Percentiles rank a stretch among this genome's conserved stretches.
Conservation (phyloP, 495 filamentous ascomycete species). For the Chaetomidium leptoderma region DNA sequence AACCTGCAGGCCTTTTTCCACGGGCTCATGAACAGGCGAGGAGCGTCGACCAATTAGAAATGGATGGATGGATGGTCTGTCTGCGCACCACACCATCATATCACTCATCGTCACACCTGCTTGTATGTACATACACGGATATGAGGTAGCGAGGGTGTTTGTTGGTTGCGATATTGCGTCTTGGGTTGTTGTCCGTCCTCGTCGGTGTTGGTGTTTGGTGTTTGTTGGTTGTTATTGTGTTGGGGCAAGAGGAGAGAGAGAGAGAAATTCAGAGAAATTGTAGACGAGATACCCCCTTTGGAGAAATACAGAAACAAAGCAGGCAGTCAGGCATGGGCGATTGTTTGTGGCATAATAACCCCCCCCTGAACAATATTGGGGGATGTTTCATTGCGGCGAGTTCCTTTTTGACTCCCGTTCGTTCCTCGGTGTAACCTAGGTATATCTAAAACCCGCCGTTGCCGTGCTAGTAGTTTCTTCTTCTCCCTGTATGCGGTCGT, state of each 20-base stretch:
- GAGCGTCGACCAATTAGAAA: conserved; percentile 18
- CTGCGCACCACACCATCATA: too few relatives aligned
- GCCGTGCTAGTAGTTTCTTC: too few relatives aligned
- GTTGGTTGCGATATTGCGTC: not conserved
- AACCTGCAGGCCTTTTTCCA: conserved; percentile 49
- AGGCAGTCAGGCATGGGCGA: too few relatives aligned
- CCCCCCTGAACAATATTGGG: too few relatives aligned
- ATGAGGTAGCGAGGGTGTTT: not conserved
- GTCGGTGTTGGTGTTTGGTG: not conserved
- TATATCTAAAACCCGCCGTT: too few relatives aligned
- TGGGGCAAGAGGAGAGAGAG: not conserved
- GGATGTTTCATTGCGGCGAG: too few relatives aligned
- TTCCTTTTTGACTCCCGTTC: too few relatives aligned
- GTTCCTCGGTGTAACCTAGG: too few relatives aligned
- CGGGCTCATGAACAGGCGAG: conserved; percentile 43
- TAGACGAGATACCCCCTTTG: conserved; percentile 22
- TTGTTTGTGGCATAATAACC: too few relatives aligned
- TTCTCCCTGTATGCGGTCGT: too few relatives aligned
- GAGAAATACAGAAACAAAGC: not conserved
- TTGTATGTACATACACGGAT: not conserved
- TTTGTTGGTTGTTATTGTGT: not conserved
- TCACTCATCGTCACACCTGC: not conserved
- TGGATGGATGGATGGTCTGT: too few relatives aligned
- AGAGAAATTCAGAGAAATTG: conserved; percentile 9
- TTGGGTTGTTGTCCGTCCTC: not conserved